Percentiles rank a stretch among this genome's conserved stretches.
Conservation (phyloP, 768 basidiomycete species). For the Pisolithus tinctorius region DNA sequence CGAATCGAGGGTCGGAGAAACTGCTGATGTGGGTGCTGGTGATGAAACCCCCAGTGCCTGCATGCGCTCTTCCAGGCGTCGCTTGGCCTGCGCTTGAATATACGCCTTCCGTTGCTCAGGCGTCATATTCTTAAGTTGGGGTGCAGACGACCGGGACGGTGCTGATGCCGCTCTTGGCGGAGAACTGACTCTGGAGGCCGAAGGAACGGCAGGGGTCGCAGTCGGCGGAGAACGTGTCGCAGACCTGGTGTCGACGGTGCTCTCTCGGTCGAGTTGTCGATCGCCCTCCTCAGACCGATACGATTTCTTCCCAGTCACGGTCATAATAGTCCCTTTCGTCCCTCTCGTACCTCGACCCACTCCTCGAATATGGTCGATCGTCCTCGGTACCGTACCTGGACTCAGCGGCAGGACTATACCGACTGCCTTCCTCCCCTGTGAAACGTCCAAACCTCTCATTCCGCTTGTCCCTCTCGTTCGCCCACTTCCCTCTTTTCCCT, state of each 20-base stretch:
- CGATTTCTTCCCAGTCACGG: slow-evolving; percentile 8
- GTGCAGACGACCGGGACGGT: slow-evolving; percentile 51
- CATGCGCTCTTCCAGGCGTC: slow-evolving; percentile 82
- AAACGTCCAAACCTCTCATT: slow-evolving; percentile 77
- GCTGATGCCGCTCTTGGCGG: slow-evolving; percentile 47
- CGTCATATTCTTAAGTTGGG: slow-evolving; percentile 71
- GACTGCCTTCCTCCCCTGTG: slow-evolving; percentile 37
- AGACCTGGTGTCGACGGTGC: not conserved
- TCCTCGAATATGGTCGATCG: slow-evolving; percentile 50
- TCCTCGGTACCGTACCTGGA: slow-evolving; percentile 34
- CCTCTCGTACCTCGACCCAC: slow-evolving; percentile 28
- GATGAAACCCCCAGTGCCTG: slow-evolving; percentile 71
- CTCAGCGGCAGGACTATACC: slow-evolving; percentile 28
- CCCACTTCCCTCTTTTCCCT: slow-evolving; percentile 72
- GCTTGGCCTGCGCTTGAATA: slow-evolving; percentile 72
- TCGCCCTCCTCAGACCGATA: slow-evolving; percentile 30
- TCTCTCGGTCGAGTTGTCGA: slow-evolving; percentile 22
- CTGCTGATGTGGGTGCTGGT: slow-evolving; percentile 24
- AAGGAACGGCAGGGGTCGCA: slow-evolving; percentile 40
- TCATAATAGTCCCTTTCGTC: slow-evolving; percentile 34
- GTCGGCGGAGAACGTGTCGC: slow-evolving; percentile 40
- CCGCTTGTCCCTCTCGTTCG: slow-evolving; percentile 70
- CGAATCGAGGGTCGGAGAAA: slow-evolving; percentile 58
- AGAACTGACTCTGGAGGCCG: slow-evolving; percentile 27
- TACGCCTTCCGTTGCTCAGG: slow-evolving; percentile 75